A percentile compares a stretch with the other conserved stretches of the same genome.
Conservation (phyloP, 2,329 filamentous ascomycete genomes). For the Diplodia sapinea region DNA sequence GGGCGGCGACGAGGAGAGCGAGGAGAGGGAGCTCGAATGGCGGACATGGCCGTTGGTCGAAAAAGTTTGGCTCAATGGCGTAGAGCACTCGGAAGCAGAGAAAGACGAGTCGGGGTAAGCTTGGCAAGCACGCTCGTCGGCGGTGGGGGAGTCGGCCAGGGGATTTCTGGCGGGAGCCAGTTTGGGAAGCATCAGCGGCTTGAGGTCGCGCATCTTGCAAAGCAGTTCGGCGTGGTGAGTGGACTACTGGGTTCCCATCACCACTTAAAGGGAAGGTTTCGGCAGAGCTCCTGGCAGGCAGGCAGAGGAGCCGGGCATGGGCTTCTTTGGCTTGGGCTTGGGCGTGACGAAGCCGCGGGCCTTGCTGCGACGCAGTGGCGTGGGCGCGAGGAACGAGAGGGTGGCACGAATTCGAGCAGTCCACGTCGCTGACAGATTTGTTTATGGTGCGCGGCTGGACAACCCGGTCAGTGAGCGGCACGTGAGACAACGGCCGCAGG, state of each 20-base stretch:
- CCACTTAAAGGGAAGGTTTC: conserved; percentile 39
- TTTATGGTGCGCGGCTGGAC: conserved; percentile 32
- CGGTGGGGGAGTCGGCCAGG: conserved; percentile 40
- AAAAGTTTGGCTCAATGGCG: conserved; percentile 74
- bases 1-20: conserved; percentile 61
- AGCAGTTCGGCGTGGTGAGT: conserved; percentile 36
- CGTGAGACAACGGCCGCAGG: conserved; percentile 28
- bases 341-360: conserved; percentile 13
- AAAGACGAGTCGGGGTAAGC: conserved; percentile 44
- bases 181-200: conserved; percentile 48
- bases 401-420: conserved; percentile 47
- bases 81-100: conserved; percentile 65
- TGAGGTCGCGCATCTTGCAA: conserved; percentile 47
- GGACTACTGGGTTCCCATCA: conserved; percentile 45
- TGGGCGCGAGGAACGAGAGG: conserved; percentile 41
- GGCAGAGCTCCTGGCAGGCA: conserved; percentile 14
- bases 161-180: conserved; percentile 46
- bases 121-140: conserved; percentile 41
- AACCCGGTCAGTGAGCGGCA: conserved; percentile 23
- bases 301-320: conserved; percentile 31
- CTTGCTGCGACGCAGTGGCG: conserved; percentile 39
- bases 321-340: conserved; percentile 32
- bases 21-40: conserved; percentile 78
- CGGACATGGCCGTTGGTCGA: conserved; percentile 67
- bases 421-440: conserved; percentile 41